Evolutionary conservation across 805 yeast species (phyloP), one percentile per base, ranked within the genome.

Genomic region (Cyberlindnera galapagoensis): DNA sequence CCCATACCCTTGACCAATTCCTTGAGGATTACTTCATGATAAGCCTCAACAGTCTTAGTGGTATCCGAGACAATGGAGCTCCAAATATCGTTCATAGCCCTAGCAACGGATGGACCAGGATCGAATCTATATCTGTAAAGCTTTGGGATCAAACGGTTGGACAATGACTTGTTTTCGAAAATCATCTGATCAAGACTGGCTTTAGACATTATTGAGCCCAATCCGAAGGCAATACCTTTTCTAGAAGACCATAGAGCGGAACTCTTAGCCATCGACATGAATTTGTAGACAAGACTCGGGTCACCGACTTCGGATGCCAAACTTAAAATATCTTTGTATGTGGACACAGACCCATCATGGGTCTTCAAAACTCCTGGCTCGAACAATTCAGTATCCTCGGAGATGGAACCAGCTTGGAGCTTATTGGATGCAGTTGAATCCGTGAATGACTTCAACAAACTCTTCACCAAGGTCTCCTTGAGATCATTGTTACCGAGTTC

Each of bases 231-330:
- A 48, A 87, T 76, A 31, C 97, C 98, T 43, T 83, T 84, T 52
- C 95, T 67, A 0, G 96, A 83, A 0, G 94, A 74, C 98, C 98
- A 90, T 14, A 88, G 58, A 0, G 92, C 77, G 0, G 95, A 84
- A 32, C 79, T 80, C 41, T 84, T 80, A 0, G 97, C 94, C 35
- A 90, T 60, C 0, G 95, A 77, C 96, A 90, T 86, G 54, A 90
- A 90, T 51, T 86, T 84, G 58, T 90, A 90, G 5, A 90, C 96
- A 43, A 90, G 69, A 43, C 92, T 74, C 10, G 97, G 95, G 56
- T 90, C 96, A 18, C 97, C 97, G 8, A 87, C 94, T 51, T 90
- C 98, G 1, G 92, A 76, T 0, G 98, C 97, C 30, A 90, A 63
- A 46, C 66, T 83, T 46, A 90, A 64, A 19, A 90, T 84, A 56